A percentile compares a stretch with the other conserved stretches of the same genome.
Evolutionary conservation across 2,329 filamentous ascomycete species (phyloP).

Genomic region (Xylariaceae sp.): DNA sequence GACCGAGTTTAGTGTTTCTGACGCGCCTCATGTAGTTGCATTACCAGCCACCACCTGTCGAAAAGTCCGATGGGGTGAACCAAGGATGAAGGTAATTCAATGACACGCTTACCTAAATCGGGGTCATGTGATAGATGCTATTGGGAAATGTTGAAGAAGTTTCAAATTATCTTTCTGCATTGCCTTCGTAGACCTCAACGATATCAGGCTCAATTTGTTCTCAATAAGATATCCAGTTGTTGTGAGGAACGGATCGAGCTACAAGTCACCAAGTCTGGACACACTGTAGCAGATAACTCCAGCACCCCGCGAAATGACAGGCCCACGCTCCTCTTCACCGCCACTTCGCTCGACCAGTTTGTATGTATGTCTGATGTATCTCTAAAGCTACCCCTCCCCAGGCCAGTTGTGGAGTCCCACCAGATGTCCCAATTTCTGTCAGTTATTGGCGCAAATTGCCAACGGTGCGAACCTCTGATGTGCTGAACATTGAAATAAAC

Average conservation of each 20-base stretch:
- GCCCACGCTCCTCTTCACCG: slow-evolving; percentile 29
- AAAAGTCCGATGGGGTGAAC: no score
- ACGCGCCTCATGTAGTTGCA: no score
- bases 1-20: no score
- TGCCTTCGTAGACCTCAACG: no score
- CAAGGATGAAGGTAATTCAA: no score
- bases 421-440: slow-evolving; percentile 27
- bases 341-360: slow-evolving; percentile 24
- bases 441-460: slow-evolving; percentile 25
- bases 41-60: no score
- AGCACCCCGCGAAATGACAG: slow-evolving; percentile 24
- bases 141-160: no score
- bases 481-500: not conserved
- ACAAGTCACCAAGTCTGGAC: slow-evolving; percentile 1
- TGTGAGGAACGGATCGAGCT: slow-evolving; percentile 8
- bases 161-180: no score
- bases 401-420: slow-evolving; percentile 29
- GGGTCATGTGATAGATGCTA: no score
- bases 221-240: slow-evolving; percentile 3
- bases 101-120: no score
- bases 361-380: slow-evolving; percentile 14
- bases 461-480: not conserved
- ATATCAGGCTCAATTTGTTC: slow-evolving; percentile 5
- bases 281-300: slow-evolving; percentile 12
- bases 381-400: slow-evolving; percentile 24